Evolutionary conservation across 2,329 filamentous ascomycete genomes (phyloP), one percentile per base, ranked within the genome.

Genomic region (Aureobasidium vineae): DNA sequence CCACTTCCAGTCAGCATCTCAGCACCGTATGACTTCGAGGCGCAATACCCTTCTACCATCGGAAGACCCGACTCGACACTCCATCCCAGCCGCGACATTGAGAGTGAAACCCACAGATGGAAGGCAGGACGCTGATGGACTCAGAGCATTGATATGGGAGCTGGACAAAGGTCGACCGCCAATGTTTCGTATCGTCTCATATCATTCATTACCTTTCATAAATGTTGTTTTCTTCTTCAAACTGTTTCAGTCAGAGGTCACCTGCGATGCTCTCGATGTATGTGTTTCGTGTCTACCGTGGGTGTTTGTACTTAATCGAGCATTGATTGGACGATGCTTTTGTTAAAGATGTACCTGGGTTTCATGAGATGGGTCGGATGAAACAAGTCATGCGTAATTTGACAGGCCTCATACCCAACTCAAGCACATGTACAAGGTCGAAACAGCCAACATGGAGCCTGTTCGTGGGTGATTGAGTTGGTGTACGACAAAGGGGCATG

Each of bases 1-100:
- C 78, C 76, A 36, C 75, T 82, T 70, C 76, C 82, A 65, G 68
- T 86, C 56, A 82, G 84, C 69, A 87, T 89, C 70, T 86, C 84
- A 1, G 79, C 78, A 11, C 85, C 86, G 0, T 75, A 85, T 67
- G 80, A 82, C 64, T 78, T 80, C 36, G 82, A 85, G 68, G 78
- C 80, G n/a, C 79, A 83, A 71, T 83, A 82, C 72, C 77, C 82
- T 36, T 82, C 84, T 70, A 81, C 86, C 47, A 77, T 82, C 65
- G 71, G 73, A 56, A 78, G 81, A 70, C 86, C 86, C 2, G 80
- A 87, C 70, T 75, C 84, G 64, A 83, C 85, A 3, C 80, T 86
- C 71, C 85, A 88, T 72, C 79, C 85, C 70, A 75, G 73, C 60
- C 70, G 75, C 16, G 72, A 68, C 10, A 71, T 73, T 23, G 75